These are phyloP conservation scores for Glomus cerebriforme DNA, from an alignment of 192 early-diverging fungal species.

Conservation along the genomic window DNA sequence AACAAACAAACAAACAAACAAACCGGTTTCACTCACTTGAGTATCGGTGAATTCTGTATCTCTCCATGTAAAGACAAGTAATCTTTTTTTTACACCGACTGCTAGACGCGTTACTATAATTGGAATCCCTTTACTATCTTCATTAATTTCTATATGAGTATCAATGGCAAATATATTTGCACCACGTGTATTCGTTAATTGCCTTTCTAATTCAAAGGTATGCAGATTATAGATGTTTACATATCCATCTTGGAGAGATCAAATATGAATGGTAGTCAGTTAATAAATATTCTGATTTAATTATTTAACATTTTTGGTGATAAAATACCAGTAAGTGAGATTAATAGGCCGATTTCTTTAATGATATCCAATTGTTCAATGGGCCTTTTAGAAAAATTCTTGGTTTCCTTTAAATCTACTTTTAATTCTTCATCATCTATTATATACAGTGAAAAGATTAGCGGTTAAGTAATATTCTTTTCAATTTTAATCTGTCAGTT, in stretches of 20 bases:
- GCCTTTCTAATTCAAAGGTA: conserved; percentile 66
- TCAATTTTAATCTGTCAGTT: neutral
- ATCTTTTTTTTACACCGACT: conserved; percentile 68
- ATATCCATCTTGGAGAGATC: conserved; percentile 55
- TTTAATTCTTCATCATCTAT: conserved; percentile 52
- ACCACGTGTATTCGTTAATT: conserved; percentile 73
- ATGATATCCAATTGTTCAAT: conserved; percentile 77
- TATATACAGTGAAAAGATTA: conserved; percentile 5
- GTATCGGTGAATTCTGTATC: conserved; percentile 72
- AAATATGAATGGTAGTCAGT: neutral
- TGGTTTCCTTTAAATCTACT: conserved; percentile 66
- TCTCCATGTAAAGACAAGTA: conserved; percentile 75
- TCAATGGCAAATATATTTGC: conserved; percentile 75
- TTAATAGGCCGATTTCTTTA: conserved; percentile 71
- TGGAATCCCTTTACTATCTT: conserved; percentile 51
- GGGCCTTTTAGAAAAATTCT: conserved; percentile 67
- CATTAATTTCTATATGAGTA: conserved; percentile 68
- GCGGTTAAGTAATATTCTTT: neutral
- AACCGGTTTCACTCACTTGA: conserved; percentile 39
- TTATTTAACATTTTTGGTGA: neutral
- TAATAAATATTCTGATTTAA: neutral
- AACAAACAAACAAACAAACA: neutral
- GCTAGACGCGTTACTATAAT: conserved; percentile 71
- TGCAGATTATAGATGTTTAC: conserved; percentile 76
- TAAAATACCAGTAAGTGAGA: conserved; percentile 61